A percentile compares a stretch with the other conserved stretches of the same genome.
Conservation (phyloP, 2,329 filamentous ascomycete species). For the Trichoderma breve region DNA sequence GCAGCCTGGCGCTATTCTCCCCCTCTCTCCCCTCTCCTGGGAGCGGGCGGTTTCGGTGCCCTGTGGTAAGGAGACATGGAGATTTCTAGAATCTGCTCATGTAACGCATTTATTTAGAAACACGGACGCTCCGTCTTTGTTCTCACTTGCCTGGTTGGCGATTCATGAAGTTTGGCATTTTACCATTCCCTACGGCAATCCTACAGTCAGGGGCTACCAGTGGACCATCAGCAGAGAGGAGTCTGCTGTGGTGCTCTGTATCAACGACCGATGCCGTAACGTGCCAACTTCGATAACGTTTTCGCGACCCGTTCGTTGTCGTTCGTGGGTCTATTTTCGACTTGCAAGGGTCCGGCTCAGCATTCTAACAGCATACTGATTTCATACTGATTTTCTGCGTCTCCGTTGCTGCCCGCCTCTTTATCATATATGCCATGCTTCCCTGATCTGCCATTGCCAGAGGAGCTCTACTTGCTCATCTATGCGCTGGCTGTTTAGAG, state of each 20-base stretch:
- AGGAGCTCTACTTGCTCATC: neutral
- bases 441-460: neutral
- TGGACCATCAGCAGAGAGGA: neutral
- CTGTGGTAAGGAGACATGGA: neutral
- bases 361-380: neutral
- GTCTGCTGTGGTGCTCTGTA: neutral
- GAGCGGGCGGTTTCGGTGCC: neutral
- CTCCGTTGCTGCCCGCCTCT: neutral
- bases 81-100: neutral
- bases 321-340: neutral
- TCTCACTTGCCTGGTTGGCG: neutral
- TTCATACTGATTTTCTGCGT: neutral
- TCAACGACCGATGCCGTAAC: neutral
- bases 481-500: neutral
- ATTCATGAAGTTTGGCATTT: too few relatives aligned
- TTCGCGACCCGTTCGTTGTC: neutral
- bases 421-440: neutral
- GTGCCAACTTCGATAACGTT: fast-evolving
- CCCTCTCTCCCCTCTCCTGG: neutral
- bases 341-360: neutral
- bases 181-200: neutral
- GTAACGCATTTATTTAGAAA: too few relatives aligned
- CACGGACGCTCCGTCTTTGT: neutral
- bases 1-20: neutral
- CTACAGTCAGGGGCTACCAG: neutral